Evolutionary conservation across 768 basidiomycete species (phyloP).

Genomic region (Panaeolus cyanescens): DNA sequence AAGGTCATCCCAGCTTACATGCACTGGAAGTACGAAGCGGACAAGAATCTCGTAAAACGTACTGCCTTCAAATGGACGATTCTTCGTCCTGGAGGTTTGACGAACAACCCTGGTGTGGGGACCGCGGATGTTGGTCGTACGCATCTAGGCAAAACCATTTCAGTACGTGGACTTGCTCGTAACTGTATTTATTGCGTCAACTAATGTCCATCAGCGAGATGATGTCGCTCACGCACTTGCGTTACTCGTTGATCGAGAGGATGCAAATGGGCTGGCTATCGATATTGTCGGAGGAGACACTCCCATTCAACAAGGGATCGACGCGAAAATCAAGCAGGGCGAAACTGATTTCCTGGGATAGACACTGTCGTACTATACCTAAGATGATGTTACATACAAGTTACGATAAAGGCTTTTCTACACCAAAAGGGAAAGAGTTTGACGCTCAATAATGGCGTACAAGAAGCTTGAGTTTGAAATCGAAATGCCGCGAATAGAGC

Average conservation of each 20-base stretch:
- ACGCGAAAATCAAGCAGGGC: constrained; percentile 50
- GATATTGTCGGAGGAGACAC: constrained; percentile 60
- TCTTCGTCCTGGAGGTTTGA: constrained; percentile 64
- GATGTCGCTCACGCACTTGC: constrained; percentile 58
- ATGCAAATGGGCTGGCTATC: constrained; percentile 56
- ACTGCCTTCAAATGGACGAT: constrained; percentile 67
- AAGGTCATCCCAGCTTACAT: constrained; percentile 45
- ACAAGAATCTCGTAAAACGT: constrained; percentile 48
- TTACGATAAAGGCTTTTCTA: too few relatives aligned
- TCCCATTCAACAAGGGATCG: constrained; percentile 46
- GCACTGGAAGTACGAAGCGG: constrained; percentile 53
- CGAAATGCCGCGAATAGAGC: too few relatives aligned
- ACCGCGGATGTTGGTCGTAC: constrained; percentile 55
- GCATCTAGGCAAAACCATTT: constrained; percentile 45
- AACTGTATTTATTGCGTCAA: neutral
- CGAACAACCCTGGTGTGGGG: constrained; percentile 50
- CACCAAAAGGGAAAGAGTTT: too few relatives aligned
- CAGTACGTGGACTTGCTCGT: constrained; percentile 35
- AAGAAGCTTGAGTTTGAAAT: too few relatives aligned
- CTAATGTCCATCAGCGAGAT: constrained; percentile 42
- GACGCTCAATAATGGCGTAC: too few relatives aligned
- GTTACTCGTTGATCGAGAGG: constrained; percentile 48
- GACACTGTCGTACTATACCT: too few relatives aligned
- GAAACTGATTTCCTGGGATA: constrained; percentile 43
- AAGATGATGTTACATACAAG: too few relatives aligned